Conservation (phyloP, 139 green algal species). For the Limnomonas spitsbergensis region DNA sequence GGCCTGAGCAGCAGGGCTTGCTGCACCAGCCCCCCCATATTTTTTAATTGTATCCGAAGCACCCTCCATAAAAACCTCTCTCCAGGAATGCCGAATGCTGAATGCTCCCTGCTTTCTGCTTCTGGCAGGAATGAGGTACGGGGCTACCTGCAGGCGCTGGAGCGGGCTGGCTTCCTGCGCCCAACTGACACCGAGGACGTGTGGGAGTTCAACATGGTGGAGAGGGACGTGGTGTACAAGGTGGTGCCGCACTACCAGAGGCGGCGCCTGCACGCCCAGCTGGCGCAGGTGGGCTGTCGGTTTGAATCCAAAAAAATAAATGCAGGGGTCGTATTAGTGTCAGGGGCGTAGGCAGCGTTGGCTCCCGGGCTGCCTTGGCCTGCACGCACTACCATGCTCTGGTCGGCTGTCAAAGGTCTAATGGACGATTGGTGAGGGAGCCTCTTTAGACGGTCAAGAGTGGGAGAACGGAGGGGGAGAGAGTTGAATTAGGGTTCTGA, state of each 20-base stretch:
- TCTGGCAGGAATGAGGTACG: slow-evolving; percentile 14
- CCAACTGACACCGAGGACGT: slow-evolving; percentile 41
- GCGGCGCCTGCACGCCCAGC: slow-evolving; percentile 57
- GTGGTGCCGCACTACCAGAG: slow-evolving; percentile 65
- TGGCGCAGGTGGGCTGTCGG: slow-evolving; percentile 47
- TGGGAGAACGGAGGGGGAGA: too few relatives aligned
- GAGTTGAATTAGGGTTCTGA: too few relatives aligned
- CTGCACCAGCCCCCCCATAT: too few relatives aligned
- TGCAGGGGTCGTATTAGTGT: not conserved
- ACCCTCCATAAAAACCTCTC: too few relatives aligned
- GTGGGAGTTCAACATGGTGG: slow-evolving; percentile 63
- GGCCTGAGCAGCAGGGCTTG: too few relatives aligned
- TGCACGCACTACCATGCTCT: too few relatives aligned
- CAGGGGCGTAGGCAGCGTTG: not conserved
- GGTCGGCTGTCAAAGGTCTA: too few relatives aligned
- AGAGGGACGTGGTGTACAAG: slow-evolving; percentile 72
- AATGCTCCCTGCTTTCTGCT: too few relatives aligned
- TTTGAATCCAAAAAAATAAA: slow-evolving; percentile 22
- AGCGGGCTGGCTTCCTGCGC: slow-evolving; percentile 45
- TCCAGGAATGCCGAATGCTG: too few relatives aligned
- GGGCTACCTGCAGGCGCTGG: slow-evolving; percentile 37
- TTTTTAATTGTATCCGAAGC: too few relatives aligned
- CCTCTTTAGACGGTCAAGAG: too few relatives aligned
- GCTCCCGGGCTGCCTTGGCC: not conserved
- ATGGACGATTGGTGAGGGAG: too few relatives aligned